Base-by-base conservation (phyloP, 2,329 filamentous ascomycete species). In the Juglanconis juglandina region DNA sequence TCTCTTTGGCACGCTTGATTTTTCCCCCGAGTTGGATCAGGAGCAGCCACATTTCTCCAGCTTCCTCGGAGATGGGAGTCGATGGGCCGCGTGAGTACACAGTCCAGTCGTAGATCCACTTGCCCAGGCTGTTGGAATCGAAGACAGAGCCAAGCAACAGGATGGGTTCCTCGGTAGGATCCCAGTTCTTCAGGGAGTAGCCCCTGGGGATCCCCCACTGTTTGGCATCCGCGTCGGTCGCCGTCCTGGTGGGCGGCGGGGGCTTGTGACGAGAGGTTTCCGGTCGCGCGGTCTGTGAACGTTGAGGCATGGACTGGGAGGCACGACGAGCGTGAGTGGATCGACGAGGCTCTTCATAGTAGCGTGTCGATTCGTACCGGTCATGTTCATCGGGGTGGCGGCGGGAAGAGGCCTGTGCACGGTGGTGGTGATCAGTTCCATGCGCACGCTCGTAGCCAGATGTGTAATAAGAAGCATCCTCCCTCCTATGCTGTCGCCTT, bases 51-150 rank as follows among this genome's bases (percentile, higher is more conserved):
- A 99, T 82, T 70, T 98, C 93, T 67, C 94, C 95, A 2, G 95
- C 93, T 75, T 96, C 88, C 66, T 97, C 92, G 56, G 92, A 86
- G 70, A 97, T 91, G 54, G 92, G 91, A 10, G 90, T 92, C 46
- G 85, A 85, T 13, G 92, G 85, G 42, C 91, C 91, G 67, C 96
- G 88, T 73, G 89, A 88, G 79, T 91, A 96, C 65, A 97, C 91
- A 17, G 95, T 97, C 95, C 95, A 99, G 81, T 98, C 95, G 76
- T 96, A 99, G 71, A 99, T 96, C 95, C 95, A 99, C 78, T 97
- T 97, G 70, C 95, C 95, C 35, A 99, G 83, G 33, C 92, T 96
- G 82, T 98, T 97, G 71, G 94, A 91, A 72, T 98, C 95, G 71
- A 98, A 98, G 59, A 98, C 95, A 71, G 91, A 96, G 54, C 95